These are phyloP conservation scores for Fusarium napiforme DNA, from an alignment of 2,329 filamentous ascomycete species.

Conservation along the genomic window DNA sequence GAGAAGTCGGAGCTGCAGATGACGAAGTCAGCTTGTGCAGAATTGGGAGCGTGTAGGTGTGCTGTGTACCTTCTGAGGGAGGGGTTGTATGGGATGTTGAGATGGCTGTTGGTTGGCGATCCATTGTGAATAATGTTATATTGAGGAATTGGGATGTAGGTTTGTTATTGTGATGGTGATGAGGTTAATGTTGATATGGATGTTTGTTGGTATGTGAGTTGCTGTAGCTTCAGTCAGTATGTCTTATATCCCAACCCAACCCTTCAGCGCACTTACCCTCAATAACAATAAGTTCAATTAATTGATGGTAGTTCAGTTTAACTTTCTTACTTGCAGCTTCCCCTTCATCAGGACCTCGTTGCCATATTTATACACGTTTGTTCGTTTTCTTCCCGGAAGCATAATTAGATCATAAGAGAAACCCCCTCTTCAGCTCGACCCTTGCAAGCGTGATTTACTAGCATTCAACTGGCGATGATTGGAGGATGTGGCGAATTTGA, in stretches of 20 bases:
- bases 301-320: neutral
- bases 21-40: constrained; percentile 11
- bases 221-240: constrained; percentile 3
- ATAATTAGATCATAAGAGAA: constrained; percentile 4
- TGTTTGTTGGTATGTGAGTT: constrained; percentile 23
- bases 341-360: neutral
- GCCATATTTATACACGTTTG: constrained; percentile 8
- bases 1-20: constrained; percentile 22
- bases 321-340: constrained; percentile 5
- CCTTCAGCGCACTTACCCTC: neutral
- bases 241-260: constrained; percentile 4
- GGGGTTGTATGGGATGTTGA: constrained; percentile 24
- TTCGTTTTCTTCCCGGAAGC: neutral
- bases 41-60: neutral
- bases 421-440: constrained; percentile 13
- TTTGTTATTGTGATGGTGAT: neutral
- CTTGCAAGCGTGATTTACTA: neutral
- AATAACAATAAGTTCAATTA: neutral
- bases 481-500: constrained; percentile 16
- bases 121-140: constrained; percentile 8
- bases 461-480: neutral
- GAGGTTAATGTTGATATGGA: neutral
- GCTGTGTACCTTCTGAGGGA: constrained; percentile 18
- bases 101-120: constrained; percentile 31
- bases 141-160: neutral